Base-by-base conservation (phyloP, 192 early-diverging fungal genomes). In the Coemansia sp. region DNA sequence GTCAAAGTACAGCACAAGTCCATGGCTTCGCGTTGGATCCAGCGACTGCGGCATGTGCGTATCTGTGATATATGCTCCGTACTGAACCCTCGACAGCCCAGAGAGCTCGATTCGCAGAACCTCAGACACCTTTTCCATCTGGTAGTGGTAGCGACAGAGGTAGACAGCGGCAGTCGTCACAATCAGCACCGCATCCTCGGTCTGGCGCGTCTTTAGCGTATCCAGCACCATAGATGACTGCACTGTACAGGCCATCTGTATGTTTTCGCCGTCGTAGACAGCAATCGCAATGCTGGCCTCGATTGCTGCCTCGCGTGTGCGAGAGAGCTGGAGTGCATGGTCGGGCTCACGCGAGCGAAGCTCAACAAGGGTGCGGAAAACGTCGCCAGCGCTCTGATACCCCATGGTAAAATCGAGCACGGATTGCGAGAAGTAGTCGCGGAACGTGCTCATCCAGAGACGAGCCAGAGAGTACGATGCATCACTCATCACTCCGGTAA, bases 381-480 rank as follows among this genome's bases (percentile, higher is more conserved):
- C 79, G 5, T 67, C 70, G 22, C 45, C 61, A 4, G 68, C 73
- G 22, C 51, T 60, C 38, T 76, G 70, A 55, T 66, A 67, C 8
- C 79, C 79, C 60, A 76, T 60, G 50, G 57, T 28, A 76, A 70
- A 82, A 48, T 82, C 79, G 42, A 82, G 67, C 31, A 76, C 73
- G 0, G 79, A 66, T 56, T 87, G 90, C 52, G 88, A 82, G 71
- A 88, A 89, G 61, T 88, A 89, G 67, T 92, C 89, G 64, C 87
- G 89, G 64, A 90, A 85, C 0, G 87, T 90, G 76, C 88, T 90
- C 29, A 88, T 87, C 76, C 88, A 92, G 77, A 92, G 77, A 8
- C 89, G 81, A 1, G 90, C 87, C 30, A 92, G 68, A 25, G 90
- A 92, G 57, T 92, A 90, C 18, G 90, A 89, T 1, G 89, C 89